A percentile compares a stretch with the other conserved stretches of the same genome.
Evolutionary conservation across 805 yeast genomes (phyloP).

Genomic region (Debaryomyces tyrocola): DNA sequence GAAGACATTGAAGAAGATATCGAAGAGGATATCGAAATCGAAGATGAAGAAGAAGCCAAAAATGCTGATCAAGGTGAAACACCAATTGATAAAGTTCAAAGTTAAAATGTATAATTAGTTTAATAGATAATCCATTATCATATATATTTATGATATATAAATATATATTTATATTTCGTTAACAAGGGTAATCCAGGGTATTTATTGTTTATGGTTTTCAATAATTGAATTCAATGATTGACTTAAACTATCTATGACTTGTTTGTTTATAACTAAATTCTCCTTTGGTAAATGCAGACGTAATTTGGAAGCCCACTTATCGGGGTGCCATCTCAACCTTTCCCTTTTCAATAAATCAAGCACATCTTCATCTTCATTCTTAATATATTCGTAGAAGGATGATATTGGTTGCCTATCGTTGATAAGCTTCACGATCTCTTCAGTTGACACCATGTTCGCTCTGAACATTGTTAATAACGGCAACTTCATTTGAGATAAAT

Average conservation of each 20-base stretch:
- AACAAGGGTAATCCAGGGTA: neutral
- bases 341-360: constrained; percentile 42
- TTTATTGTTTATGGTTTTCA: constrained; percentile 9
- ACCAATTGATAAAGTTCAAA: constrained; percentile 10
- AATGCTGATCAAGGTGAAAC: constrained; percentile 7
- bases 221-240: constrained; percentile 30
- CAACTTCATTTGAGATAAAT: constrained; percentile 8
- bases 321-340: constrained; percentile 72
- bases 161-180: neutral
- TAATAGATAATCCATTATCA: constrained; percentile 2
- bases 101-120: constrained; percentile 2
- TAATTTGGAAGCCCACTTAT: constrained; percentile 46
- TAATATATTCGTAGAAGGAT: constrained; percentile 27
- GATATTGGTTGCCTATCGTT: constrained; percentile 20
- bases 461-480: constrained; percentile 16
- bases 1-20: constrained; percentile 13
- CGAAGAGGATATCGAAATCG: constrained; percentile 14
- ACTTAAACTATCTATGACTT: constrained; percentile 28
- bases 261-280: constrained; percentile 19
- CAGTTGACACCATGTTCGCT: constrained; percentile 6
- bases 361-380: constrained; percentile 12
- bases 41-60: constrained; percentile 3
- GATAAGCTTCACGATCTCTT: constrained; percentile 14
- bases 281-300: constrained; percentile 6
- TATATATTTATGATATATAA: neutral